Evolutionary conservation across 2,329 filamentous ascomycete genomes (phyloP).

Genomic region (Penicillium sp.): DNA sequence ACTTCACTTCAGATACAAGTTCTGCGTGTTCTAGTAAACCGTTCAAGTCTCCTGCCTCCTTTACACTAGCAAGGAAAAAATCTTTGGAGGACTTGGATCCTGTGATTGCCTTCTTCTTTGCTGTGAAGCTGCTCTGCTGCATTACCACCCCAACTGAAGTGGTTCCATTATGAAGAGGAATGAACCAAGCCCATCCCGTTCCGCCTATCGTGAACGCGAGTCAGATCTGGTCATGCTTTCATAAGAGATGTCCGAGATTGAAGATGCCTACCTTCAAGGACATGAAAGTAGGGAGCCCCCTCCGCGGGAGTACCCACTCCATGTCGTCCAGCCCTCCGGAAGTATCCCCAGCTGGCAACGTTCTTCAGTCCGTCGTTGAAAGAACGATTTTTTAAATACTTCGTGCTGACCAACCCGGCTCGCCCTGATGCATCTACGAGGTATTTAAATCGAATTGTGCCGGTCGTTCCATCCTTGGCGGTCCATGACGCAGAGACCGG

Average conservation of each 20-base stretch:
- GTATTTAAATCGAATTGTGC: constrained; percentile 52
- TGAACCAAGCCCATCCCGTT: constrained; percentile 57
- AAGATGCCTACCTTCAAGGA: background rate
- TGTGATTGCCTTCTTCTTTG: constrained; percentile 13
- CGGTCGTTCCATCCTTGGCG: constrained; percentile 36
- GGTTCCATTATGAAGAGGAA: constrained; percentile 55
- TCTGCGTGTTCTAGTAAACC: constrained; percentile 38
- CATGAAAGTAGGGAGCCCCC: constrained; percentile 17
- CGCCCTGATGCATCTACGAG: constrained; percentile 56
- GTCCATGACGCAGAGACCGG: constrained; percentile 16
- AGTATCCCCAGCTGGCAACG: constrained; percentile 57
- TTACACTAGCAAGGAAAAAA: constrained; percentile 18
- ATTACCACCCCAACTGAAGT: constrained; percentile 15
- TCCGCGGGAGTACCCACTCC: constrained; percentile 8
- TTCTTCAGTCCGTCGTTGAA: constrained; percentile 57
- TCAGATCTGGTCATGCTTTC: no score
- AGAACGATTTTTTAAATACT: constrained; percentile 41
- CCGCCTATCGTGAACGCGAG: no score
- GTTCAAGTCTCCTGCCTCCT: constrained; percentile 26
- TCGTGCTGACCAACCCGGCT: constrained; percentile 50
- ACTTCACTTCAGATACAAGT: constrained; percentile 43
- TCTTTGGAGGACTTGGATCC: constrained; percentile 10
- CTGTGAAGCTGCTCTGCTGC: constrained; percentile 9
- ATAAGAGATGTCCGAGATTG: no score
- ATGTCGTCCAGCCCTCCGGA: constrained; percentile 31